Conservation (phyloP, 2,329 filamentous ascomycete species). For the Diplodia sapinea region DNA sequence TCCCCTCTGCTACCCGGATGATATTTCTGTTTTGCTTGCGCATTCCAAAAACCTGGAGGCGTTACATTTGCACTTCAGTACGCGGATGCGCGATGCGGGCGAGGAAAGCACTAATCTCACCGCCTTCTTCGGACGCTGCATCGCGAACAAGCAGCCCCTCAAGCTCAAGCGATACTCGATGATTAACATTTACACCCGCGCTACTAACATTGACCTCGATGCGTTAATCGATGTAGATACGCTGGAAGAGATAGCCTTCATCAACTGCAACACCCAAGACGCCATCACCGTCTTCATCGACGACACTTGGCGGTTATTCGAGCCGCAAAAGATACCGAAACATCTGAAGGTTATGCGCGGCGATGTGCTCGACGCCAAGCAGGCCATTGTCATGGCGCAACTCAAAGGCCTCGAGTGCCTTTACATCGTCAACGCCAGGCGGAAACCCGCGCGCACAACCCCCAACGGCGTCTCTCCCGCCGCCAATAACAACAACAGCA, state of each 20-base stretch:
- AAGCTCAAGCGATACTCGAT: constrained; percentile 58
- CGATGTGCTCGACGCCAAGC: constrained; percentile 56
- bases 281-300: constrained; percentile 61
- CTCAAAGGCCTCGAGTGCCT: constrained; percentile 56
- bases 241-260: constrained; percentile 58
- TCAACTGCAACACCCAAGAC: constrained; percentile 51
- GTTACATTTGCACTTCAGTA: constrained; percentile 65
- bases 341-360: constrained; percentile 56
- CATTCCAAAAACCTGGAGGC: constrained; percentile 61
- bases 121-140: constrained; percentile 62
- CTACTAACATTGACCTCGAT: constrained; percentile 56
- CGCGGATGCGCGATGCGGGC: constrained; percentile 64
- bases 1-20: constrained; percentile 68
- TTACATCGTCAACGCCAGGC: constrained; percentile 57
- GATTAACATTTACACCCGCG: constrained; percentile 64
- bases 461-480: constrained; percentile 33
- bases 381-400: constrained; percentile 50
- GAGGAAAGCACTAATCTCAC: constrained; percentile 63
- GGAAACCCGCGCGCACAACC: constrained; percentile 36
- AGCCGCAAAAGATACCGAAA: constrained; percentile 38
- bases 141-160: constrained; percentile 55
- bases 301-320: constrained; percentile 56
- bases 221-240: constrained; percentile 49
- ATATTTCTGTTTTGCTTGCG: constrained; percentile 62
- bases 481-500: constrained; percentile 34